phyloP scores from a whole-genome alignment of 2,329 filamentous ascomycete species.

The Fusarium anthophilum region DNA sequence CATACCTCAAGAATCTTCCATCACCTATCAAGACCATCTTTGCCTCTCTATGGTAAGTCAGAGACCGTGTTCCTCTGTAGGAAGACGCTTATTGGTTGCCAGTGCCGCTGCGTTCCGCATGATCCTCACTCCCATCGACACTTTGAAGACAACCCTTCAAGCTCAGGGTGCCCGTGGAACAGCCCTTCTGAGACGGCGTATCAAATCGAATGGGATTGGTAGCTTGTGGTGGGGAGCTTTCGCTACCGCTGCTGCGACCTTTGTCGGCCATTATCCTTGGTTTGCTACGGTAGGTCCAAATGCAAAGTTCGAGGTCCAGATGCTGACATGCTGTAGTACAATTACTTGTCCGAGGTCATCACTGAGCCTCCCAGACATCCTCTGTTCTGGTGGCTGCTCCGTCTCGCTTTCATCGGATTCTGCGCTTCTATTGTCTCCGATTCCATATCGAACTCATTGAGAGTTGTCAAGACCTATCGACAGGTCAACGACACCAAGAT shows the following conservation, averaged over 20 bases:
- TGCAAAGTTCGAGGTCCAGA: no score
- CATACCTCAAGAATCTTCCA: slow-evolving; percentile 54
- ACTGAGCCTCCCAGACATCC: slow-evolving; percentile 52
- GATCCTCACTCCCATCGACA: slow-evolving; percentile 59
- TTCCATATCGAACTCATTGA: slow-evolving; percentile 57
- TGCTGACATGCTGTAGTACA: slow-evolving; percentile 46
- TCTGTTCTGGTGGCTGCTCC: slow-evolving; percentile 54
- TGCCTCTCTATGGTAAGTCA: slow-evolving; percentile 51
- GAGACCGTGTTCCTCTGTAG: no score
- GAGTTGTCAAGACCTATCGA: slow-evolving; percentile 60
- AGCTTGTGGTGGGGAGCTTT: slow-evolving; percentile 61
- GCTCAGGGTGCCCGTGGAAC: slow-evolving; percentile 57
- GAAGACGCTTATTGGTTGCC: not conserved
- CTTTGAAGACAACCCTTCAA: slow-evolving; percentile 60
- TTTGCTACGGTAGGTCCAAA: slow-evolving; percentile 54
- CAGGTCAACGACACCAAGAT: slow-evolving; percentile 59
- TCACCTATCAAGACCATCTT: slow-evolving; percentile 57
- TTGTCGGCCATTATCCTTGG: slow-evolving; percentile 61
- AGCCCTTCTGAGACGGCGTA: slow-evolving; percentile 53
- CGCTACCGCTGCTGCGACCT: slow-evolving; percentile 58
- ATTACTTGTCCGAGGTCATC: slow-evolving; percentile 52
- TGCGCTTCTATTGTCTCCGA: slow-evolving; percentile 57
- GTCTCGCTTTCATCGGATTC: slow-evolving; percentile 51
- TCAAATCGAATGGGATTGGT: slow-evolving; percentile 55
- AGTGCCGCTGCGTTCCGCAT: slow-evolving; percentile 59